These are phyloP conservation scores for Beauveria medogensis DNA, from an alignment of 2,329 filamentous ascomycete species.

Conservation along the genomic window DNA sequence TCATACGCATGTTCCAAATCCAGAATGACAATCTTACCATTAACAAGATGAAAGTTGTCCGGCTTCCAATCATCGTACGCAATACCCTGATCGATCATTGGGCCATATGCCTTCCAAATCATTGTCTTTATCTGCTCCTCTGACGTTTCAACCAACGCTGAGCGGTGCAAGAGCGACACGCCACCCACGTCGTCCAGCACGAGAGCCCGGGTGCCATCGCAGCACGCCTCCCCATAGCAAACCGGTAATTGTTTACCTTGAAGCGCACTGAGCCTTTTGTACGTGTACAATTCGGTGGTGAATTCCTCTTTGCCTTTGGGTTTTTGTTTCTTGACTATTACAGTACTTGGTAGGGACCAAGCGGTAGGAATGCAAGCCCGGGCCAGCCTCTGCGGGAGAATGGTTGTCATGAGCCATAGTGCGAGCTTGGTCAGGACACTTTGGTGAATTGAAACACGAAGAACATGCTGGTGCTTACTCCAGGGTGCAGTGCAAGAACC, in stretches of 20 bases:
- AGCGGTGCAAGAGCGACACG: constrained; percentile 1
- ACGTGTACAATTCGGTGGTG: constrained; percentile 14
- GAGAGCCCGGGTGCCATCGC: constrained; percentile 11
- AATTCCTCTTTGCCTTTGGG: constrained; percentile 14
- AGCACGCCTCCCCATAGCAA: constrained; percentile 12
- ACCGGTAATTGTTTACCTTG: constrained; percentile 13
- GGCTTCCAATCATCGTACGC: constrained; percentile 11
- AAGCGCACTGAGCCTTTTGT: constrained; percentile 8
- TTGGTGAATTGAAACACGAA: background rate
- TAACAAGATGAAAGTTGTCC: constrained; percentile 13
- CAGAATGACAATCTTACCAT: constrained; percentile 12
- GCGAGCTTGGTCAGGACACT: background rate
- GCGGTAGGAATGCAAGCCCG: background rate
- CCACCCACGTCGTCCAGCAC: constrained; percentile 13
- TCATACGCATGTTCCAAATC: constrained; percentile 5
- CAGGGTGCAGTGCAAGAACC: background rate
- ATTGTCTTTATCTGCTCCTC: background rate
- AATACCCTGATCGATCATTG: background rate
- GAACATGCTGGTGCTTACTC: background rate
- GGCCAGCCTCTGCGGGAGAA: background rate
- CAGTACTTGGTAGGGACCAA: constrained; percentile 11
- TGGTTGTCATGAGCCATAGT: background rate
- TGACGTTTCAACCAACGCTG: background rate
- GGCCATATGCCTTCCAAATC: background rate
- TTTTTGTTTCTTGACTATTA: constrained; percentile 15